These are phyloP conservation scores for Thermoascus crustaceus DNA, from an alignment of 2,329 filamentous ascomycete species.

Conservation along the genomic window DNA sequence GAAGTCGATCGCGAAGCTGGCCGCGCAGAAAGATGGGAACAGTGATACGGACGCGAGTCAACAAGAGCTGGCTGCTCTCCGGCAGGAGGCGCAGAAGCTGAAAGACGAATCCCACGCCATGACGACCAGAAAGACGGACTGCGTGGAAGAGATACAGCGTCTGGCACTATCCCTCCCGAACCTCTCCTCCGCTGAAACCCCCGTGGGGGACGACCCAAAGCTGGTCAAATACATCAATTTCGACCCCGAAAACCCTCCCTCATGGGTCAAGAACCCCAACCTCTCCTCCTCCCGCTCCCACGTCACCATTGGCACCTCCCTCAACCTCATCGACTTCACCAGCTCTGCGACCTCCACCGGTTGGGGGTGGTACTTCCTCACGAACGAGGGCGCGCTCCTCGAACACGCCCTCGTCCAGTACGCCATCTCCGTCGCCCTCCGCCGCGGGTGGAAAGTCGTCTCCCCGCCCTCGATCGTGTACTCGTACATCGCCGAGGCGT, in stretches of 20 bases:
- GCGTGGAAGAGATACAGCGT: slow-evolving; percentile 56
- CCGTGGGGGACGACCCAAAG: slow-evolving; percentile 56
- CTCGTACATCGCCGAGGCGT: slow-evolving; percentile 79
- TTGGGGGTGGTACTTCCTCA: slow-evolving; percentile 96
- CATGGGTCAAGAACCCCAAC: slow-evolving; percentile 20
- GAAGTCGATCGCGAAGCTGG: slow-evolving; percentile 31
- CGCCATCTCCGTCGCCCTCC: slow-evolving; percentile 63
- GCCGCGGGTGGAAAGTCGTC: slow-evolving; percentile 69
- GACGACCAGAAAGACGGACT: slow-evolving; percentile 23
- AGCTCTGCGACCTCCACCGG: slow-evolving; percentile 73
- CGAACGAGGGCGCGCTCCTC: slow-evolving; percentile 85
- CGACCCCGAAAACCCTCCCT: slow-evolving; percentile 41
- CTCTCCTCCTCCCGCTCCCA: slow-evolving; percentile 54
- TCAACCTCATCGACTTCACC: slow-evolving; percentile 87
- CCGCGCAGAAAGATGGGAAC: slow-evolving; percentile 11
- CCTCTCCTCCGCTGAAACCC: slow-evolving; percentile 68
- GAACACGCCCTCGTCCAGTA: slow-evolving; percentile 91
- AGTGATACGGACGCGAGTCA: slow-evolving; percentile 5
- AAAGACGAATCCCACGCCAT: slow-evolving; percentile 29
- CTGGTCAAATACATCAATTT: slow-evolving; percentile 74
- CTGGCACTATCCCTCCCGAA: slow-evolving; percentile 79
- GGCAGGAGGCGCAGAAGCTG: slow-evolving; percentile 30
- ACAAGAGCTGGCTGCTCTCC: slow-evolving; percentile 20
- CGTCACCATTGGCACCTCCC: slow-evolving; percentile 73
- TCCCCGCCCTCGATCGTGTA: slow-evolving; percentile 87